Percentiles rank a stretch among this genome's conserved stretches.
Evolutionary conservation across 768 basidiomycete species (phyloP).

Genomic region (Lentinus brumalis): DNA sequence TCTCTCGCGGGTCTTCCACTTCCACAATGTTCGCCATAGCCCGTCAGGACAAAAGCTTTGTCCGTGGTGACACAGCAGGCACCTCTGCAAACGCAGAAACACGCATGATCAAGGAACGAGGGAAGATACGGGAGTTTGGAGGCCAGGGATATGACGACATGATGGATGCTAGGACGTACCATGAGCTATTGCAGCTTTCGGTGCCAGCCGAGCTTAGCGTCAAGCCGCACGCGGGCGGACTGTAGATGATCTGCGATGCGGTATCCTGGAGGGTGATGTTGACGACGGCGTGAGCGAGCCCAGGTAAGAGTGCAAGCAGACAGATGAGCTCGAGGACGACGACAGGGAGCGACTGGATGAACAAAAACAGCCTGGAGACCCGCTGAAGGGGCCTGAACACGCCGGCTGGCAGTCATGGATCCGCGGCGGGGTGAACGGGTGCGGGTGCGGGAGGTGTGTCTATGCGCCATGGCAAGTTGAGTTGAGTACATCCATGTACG

Average conservation of each 20-base stretch:
- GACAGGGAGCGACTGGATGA: conserved; percentile 2
- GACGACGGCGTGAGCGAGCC: not conserved
- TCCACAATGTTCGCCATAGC: too few species aligned
- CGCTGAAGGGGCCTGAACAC: conserved; percentile 12
- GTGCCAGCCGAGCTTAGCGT: conserved; percentile 16
- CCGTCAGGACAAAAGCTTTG: too few species aligned
- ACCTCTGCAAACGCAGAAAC: too few species aligned
- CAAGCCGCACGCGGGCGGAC: conserved; percentile 23
- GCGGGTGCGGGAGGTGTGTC: conserved; percentile 16
- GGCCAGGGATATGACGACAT: not conserved
- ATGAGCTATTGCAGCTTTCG: conserved; percentile 21
- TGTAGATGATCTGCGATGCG: conserved; percentile 25
- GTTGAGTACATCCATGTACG: not conserved
- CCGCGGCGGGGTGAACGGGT: not conserved
- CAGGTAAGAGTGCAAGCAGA: not conserved
- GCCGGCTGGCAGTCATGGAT: conserved; percentile 19
- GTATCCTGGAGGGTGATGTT: conserved; percentile 26
- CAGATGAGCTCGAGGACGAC: not conserved
- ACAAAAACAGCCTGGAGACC: conserved; percentile 2
- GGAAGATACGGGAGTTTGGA: too few species aligned
- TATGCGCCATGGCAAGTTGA: conserved; percentile 20
- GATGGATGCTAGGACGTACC: too few species aligned
- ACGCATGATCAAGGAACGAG: too few species aligned
- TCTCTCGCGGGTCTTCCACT: too few species aligned
- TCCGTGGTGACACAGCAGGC: too few species aligned